Evolutionary conservation across 345 rosid genomes (phyloP), one percentile per base, ranked within the genome.

Genomic region (Melastoma malabathricum): DNA sequence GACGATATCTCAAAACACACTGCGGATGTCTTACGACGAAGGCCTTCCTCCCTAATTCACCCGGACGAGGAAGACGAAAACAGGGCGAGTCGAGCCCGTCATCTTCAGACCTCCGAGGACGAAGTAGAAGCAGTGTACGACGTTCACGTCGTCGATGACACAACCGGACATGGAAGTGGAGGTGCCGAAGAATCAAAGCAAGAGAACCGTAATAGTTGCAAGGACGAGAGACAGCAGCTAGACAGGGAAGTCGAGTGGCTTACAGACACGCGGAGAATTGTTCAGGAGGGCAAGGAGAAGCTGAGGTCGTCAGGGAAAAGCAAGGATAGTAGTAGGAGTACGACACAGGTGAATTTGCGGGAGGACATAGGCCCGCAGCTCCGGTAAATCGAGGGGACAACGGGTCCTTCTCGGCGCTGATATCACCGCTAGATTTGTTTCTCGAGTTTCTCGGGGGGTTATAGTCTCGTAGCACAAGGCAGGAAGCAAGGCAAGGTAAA

Each of bases 111-210:
- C 54, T 51, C 14, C 47, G 22, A 0, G 18, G 88, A 73, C 20
- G 46, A 51, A 25, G 75, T 73, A 59, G 77, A 83, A 19, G 65
- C 72, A 62, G 68, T 86, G 51, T 74, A 72, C 46, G 92, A 86
- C 77, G 85, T 84, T 65, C 84, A 77, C 64, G 81, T 78, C 20
- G 59, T 84, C 60, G 83, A 80, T 53, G 84, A 67, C 47, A 22
- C 29, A 59, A 31, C 41, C 12, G 57, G 58, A 47, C 56, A 45
- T 12, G 27, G 18, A 13, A n/a, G 15, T 31, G 52, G 34, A 39
- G 57, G 58, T 48, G 46, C 15, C 14, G 50, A 25, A 52, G 66
- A 46, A 18, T 25, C 19, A 39, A 54, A 50, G 43, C 57, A 18
- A 56, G 52, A 47, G 15, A 47, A 52, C 46, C 51, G 27, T 50